Percentiles rank a stretch among this genome's conserved stretches.
Evolutionary conservation across 495 filamentous ascomycete species (phyloP).

Genomic region (Bryoglossum gracile): DNA sequence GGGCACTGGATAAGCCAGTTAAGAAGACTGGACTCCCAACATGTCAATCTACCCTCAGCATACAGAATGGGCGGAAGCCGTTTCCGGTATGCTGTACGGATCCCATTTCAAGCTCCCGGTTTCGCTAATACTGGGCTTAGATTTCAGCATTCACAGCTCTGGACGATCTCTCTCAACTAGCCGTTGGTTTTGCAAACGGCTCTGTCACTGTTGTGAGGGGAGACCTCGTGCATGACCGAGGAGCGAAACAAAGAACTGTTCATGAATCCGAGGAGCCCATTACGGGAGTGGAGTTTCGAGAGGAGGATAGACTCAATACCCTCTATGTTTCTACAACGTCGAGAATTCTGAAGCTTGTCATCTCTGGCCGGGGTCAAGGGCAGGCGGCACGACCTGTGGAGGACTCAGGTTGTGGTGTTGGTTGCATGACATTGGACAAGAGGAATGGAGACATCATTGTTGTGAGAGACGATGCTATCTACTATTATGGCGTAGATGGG

Average conservation of each 20-base stretch:
- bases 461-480: constrained; percentile 88
- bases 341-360: constrained; percentile 77
- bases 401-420: constrained; percentile 78
- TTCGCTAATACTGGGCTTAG: constrained; percentile 32
- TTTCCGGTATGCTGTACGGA: constrained; percentile 61
- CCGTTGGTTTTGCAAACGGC: constrained; percentile 92
- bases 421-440: constrained; percentile 84
- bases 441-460: constrained; percentile 79
- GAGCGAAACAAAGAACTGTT: constrained; percentile 91
- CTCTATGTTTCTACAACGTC: constrained; percentile 90
- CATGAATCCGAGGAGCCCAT: constrained; percentile 96
- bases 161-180: constrained; percentile 82
- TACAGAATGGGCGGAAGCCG: constrained; percentile 87
- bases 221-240: constrained; percentile 90
- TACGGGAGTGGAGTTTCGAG: constrained; percentile 75
- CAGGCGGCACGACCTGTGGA: constrained; percentile 84
- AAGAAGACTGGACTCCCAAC: constrained; percentile 86
- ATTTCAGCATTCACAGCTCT: constrained; percentile 85
- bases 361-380: constrained; percentile 79
- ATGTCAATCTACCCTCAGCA: constrained; percentile 73
- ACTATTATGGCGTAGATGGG: constrained; percentile 82
- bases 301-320: constrained; percentile 56
- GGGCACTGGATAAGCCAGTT: constrained; percentile 89
- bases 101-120: neutral
- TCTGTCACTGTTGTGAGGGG: constrained; percentile 89